Conservation (phyloP, 371 early-diverging fungal species). For the Lichtheimia corymbifera region DNA sequence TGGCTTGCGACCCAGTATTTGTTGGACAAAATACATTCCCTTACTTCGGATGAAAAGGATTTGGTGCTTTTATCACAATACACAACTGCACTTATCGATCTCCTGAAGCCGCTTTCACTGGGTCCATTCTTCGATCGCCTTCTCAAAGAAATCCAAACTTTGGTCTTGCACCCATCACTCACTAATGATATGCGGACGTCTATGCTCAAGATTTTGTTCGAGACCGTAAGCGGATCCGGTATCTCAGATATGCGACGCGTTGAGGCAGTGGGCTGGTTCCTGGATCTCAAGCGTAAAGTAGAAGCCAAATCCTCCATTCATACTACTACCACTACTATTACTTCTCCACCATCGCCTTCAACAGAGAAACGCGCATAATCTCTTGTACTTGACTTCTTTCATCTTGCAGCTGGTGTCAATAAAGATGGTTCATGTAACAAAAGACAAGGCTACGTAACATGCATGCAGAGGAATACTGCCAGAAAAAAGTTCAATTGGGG, state of each 20-base stretch:
- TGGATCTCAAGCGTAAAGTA: constrained; percentile 37
- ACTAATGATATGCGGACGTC: constrained; percentile 28
- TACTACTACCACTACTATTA: too few relatives aligned
- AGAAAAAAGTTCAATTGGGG: too few relatives aligned
- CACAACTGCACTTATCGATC: constrained; percentile 36
- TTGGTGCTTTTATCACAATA: constrained; percentile 31
- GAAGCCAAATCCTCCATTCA: not conserved
- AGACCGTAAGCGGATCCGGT: constrained; percentile 49
- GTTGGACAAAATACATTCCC: constrained; percentile 34
- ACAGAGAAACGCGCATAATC: too few relatives aligned
- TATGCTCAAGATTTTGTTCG: constrained; percentile 45
- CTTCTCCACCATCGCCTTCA: too few relatives aligned
- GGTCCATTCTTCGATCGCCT: constrained; percentile 46
- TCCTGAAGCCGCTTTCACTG: constrained; percentile 48
- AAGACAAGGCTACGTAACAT: too few relatives aligned
- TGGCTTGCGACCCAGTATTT: constrained; percentile 61
- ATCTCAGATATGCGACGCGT: constrained; percentile 52
- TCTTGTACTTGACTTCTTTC: too few relatives aligned
- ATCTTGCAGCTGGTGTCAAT: too few relatives aligned
- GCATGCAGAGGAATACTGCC: too few relatives aligned
- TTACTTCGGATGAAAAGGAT: constrained; percentile 21
- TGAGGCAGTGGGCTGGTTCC: constrained; percentile 52
- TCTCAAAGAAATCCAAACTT: constrained; percentile 20
- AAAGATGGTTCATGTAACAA: too few relatives aligned
- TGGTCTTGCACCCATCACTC: constrained; percentile 24